phyloP scores from a whole-genome alignment of 208 protist genomes.

The Acanthamoeba lugdunensis region DNA sequence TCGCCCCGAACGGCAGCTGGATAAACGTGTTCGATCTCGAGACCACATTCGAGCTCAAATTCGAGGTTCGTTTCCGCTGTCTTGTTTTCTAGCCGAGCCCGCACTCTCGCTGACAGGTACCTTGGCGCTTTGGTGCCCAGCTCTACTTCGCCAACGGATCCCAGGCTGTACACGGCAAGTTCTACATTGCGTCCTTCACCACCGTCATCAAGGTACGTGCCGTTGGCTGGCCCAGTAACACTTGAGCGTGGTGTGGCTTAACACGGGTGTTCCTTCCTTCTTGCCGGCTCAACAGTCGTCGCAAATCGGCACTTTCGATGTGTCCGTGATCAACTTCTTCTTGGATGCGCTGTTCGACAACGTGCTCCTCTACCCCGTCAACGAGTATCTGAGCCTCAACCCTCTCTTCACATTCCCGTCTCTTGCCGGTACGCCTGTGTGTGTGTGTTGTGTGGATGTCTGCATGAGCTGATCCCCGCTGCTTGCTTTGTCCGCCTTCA shows the following conservation, averaged over 20 bases:
- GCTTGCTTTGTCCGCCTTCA: not conserved
- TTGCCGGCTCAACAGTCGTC: not conserved
- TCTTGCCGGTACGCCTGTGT: not conserved
- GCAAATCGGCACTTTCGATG: slow-evolving; percentile 24
- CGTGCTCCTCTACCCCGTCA: not conserved
- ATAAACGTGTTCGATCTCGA: slow-evolving; percentile 9
- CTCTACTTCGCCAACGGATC: slow-evolving; percentile 1
- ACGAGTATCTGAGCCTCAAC: not conserved
- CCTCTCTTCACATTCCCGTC: slow-evolving; percentile 13
- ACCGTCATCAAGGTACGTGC: slow-evolving; percentile 23
- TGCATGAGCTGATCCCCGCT: too few relatives aligned
- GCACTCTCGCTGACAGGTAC: not conserved
- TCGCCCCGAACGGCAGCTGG: not conserved
- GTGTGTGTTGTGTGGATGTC: not conserved
- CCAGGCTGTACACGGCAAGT: not conserved
- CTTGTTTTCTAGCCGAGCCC: not conserved
- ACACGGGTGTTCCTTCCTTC: not conserved
- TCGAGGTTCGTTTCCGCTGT: not conserved
- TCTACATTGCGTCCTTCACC: not conserved
- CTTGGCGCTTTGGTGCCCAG: not conserved
- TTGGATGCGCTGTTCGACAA: slow-evolving; percentile 29
- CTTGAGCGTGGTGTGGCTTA: not conserved
- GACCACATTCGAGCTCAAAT: slow-evolving; percentile 11
- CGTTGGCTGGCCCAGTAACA: not conserved
- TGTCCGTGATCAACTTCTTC: slow-evolving; percentile 43